Base-by-base conservation (phyloP, 2,329 filamentous ascomycete species). In the Simplicillium sp. region DNA sequence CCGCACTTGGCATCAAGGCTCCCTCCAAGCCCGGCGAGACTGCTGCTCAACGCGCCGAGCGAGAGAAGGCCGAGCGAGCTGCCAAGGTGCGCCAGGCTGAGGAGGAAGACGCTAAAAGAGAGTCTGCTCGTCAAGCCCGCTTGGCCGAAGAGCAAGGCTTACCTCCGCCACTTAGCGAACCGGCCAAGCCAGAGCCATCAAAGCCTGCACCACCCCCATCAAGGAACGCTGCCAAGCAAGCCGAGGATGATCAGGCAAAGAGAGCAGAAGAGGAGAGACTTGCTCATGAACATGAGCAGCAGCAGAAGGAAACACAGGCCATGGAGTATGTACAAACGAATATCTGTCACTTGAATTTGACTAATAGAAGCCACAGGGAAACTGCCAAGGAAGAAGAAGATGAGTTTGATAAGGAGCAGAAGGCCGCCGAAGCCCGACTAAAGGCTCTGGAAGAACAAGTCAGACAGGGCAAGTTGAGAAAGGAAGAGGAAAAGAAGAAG, bases 391-490 rank as follows among this genome's bases (percentile, higher is more conserved):
- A 75, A 39, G 84, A 90, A 59, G 87, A 95, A 59, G 79, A 84
- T 20, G 88, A 94, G 45, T 73, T 95, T 41, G 79, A 77, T 28
- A 79, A 75, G 50, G 88, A 96, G 62, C 83, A 83, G 40, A 78
- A 88, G 53, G 87, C 84, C 40, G 81, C 89, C 33, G 80, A 84
- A 51, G 84, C 85, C 47, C 87, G 89, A 38, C 74, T 97, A 17
- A 87, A 81, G 57, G 88, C 87, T 13, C 76, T 98, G 8, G 89
- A 98, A 62, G 88, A 97, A 58, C 88, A 96, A 61, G 88, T 97
- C 39, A 82, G 82, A 47, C 86, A 89, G 57, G 87, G 89, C 54
- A 98, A 97, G 67, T 67, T 97, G 39, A 90, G 87, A 71, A 97
- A 95, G 64, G 85, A 94, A 50, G 92, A 98, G 60, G 92, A 96